A percentile compares a stretch with the other conserved stretches of the same genome.
Conservation (phyloP, 2,329 filamentous ascomycete species). For the Monilinia aucupariae region DNA sequence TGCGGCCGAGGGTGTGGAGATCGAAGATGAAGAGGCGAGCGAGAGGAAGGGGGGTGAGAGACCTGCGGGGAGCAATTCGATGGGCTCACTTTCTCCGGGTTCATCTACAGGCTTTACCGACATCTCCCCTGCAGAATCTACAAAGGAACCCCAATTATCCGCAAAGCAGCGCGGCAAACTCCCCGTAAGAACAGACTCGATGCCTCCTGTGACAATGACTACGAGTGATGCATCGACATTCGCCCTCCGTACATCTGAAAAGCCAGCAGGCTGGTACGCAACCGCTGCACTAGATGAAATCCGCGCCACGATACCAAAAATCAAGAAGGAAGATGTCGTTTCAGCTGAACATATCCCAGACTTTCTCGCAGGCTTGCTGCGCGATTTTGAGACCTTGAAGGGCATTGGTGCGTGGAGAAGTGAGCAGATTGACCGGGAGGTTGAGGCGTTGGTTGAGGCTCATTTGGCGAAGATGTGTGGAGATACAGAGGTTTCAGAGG, state of each 20-base stretch:
- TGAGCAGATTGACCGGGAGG: neutral
- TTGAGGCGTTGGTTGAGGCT: neutral
- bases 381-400: neutral
- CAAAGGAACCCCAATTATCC: neutral
- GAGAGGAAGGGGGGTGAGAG: neutral
- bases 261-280: neutral
- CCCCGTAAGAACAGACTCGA: neutral
- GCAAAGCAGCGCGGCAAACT: neutral
- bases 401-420: neutral
- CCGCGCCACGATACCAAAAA: neutral
- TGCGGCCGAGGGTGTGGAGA: neutral
- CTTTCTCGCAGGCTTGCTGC: neutral
- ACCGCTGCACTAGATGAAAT: neutral
- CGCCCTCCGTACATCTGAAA: neutral
- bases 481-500: neutral
- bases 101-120: neutral
- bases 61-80: neutral
- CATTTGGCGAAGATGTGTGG: neutral
- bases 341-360: neutral
- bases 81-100: neutral
- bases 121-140: neutral
- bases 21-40: rapidly evolving
- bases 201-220: no score
- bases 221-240: neutral
- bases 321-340: neutral